Conservation (phyloP, 768 basidiomycete species). For the Crepidotus variabilis region DNA sequence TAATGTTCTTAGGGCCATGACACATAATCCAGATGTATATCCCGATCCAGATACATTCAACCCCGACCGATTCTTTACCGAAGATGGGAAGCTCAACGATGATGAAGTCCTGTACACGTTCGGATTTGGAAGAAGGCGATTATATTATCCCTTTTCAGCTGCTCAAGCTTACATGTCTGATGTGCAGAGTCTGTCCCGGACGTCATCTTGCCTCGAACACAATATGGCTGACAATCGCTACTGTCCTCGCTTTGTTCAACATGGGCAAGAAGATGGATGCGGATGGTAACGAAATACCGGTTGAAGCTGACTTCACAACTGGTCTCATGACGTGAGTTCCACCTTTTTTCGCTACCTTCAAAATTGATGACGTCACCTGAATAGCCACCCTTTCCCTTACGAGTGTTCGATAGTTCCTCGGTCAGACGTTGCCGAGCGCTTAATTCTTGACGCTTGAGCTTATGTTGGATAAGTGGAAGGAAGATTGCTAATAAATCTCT, state of each 20-base stretch:
- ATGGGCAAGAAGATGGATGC: not conserved
- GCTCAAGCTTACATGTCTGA: not conserved
- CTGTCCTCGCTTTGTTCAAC: slow-evolving; percentile 19
- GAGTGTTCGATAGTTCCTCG: not conserved
- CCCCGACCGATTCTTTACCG: slow-evolving; percentile 21
- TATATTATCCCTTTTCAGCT: not conserved
- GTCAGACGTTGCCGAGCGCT: not conserved
- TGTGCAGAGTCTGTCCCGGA: slow-evolving; percentile 30
- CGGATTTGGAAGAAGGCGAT: slow-evolving; percentile 18
- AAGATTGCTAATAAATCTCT: too few species aligned
- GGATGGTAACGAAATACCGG: not conserved
- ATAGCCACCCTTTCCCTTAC: not conserved
- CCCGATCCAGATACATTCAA: slow-evolving; percentile 21
- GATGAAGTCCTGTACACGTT: slow-evolving; percentile 10
- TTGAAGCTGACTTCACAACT: not conserved
- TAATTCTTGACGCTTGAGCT: too few species aligned
- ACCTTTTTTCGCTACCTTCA: too few species aligned
- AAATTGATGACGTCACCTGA: not conserved
- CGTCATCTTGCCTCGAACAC: slow-evolving; percentile 39
- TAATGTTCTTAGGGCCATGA: slow-evolving; percentile 14
- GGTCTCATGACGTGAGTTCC: not conserved
- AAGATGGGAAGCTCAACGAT: slow-evolving; percentile 9
- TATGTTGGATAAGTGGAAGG: too few species aligned
- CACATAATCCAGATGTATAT: slow-evolving; percentile 17
- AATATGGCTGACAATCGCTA: slow-evolving; percentile 25